Evolutionary conservation across 371 early-diverging fungal species (phyloP), one percentile per base, ranked within the genome.

Genomic region (Apophysomyces sp.): DNA sequence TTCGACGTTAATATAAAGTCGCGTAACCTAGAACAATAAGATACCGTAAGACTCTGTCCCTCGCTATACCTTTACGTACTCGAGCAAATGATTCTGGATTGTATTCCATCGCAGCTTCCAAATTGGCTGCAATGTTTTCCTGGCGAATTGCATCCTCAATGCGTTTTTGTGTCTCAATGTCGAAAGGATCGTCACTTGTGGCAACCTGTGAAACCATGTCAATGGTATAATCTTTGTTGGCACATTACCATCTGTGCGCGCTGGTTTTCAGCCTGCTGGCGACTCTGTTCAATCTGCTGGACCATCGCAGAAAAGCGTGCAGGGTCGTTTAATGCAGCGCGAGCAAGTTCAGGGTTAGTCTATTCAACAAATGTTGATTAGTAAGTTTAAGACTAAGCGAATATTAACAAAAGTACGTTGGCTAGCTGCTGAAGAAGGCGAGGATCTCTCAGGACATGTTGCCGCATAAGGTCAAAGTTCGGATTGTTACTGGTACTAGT

Each of bases 21-120:
- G 95, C 2, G 89, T 86, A 24, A 94, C 91, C 75, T 86, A 60
- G 29, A 9, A 1, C 32, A 39, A 41, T 34, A 41, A n/a, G n/a
- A 15, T 21, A 18, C 24, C 24, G 7, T n/a, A 18, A 18, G 21
- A 7, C 3, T 44, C 9, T 3, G 3, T 44, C 27, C 8, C 11
- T 21, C 32, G 24, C 13, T 15, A n/a, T 1, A 31, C 12, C 37
- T 66, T 44, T 44, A 44, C 49, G 21, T 64, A 87, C 87, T 37
- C 85, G 80, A 12, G 92, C 95, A 83, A 98, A 98, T 0, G 93
- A 87, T 72, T 98, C 98, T 4, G 99, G 99, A 61, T 95, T 92
- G 68, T 92, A 84, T 72, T 98, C 99, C 85, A 98, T 86, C 1
- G 99, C 98, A 1, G 85, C 86, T 68, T 93, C 92, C 80, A 92